Conservation (phyloP, 108 stramenopile genomes). For the Fistulifera pelliculosa region DNA sequence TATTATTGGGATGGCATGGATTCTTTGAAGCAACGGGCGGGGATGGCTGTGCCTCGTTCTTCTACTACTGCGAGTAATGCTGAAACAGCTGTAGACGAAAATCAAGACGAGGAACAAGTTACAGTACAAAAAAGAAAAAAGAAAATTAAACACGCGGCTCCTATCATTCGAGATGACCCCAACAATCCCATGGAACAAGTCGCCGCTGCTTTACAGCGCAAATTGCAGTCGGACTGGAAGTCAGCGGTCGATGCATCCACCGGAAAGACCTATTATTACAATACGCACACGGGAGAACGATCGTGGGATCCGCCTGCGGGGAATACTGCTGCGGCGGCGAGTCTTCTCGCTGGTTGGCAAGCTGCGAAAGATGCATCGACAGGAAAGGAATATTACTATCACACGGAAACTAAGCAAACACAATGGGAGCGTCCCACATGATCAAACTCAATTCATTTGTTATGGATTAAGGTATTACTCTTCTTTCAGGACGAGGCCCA, state of each 20-base stretch:
- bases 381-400: slow-evolving; percentile 62
- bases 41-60: neutral
- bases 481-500: slow-evolving; percentile 16
- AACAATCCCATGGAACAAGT: slow-evolving; percentile 73
- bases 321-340: neutral
- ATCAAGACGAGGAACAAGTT: neutral
- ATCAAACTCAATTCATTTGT: too few relatives aligned
- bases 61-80: neutral
- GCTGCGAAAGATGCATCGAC: slow-evolving; percentile 36
- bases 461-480: neutral
- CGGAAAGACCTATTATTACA: slow-evolving; percentile 68
- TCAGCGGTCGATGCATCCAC: slow-evolving; percentile 51
- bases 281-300: slow-evolving; percentile 40
- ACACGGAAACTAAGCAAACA: slow-evolving; percentile 48
- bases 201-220: slow-evolving; percentile 43
- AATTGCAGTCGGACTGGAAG: slow-evolving; percentile 47
- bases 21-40: slow-evolving; percentile 15
- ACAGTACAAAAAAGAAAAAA: slow-evolving; percentile 11
- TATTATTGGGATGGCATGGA: slow-evolving; percentile 89
- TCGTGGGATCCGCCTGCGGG: slow-evolving; percentile 46
- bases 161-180: slow-evolving; percentile 38
- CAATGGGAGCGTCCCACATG: slow-evolving; percentile 49
- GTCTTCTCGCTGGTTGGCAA: slow-evolving; percentile 65
- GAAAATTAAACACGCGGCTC: slow-evolving; percentile 25
- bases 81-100: neutral